Conservation (phyloP, 768 basidiomycete genomes). For the Nidularia sp. region DNA sequence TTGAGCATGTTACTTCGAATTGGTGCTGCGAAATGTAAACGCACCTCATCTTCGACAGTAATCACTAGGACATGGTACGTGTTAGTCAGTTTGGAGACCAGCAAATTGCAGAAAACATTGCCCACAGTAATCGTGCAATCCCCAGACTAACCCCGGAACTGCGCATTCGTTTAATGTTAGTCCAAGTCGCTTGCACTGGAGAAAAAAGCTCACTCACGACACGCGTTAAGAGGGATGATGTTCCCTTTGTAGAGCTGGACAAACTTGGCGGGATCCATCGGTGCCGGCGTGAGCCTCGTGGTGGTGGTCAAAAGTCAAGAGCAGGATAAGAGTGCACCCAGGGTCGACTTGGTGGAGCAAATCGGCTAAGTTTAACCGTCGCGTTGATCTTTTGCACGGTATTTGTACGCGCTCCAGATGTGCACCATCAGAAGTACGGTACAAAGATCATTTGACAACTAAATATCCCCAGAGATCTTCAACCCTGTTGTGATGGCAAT, state of each 20-base stretch:
- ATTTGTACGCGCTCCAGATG: too few relatives aligned
- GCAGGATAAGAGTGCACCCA: too few relatives aligned
- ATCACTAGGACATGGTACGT: constrained; percentile 12
- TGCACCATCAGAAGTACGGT: too few relatives aligned
- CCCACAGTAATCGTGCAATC: constrained; percentile 31
- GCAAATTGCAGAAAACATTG: background rate
- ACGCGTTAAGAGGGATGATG: constrained; percentile 13
- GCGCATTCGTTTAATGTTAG: background rate
- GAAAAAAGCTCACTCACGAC: constrained; percentile 5
- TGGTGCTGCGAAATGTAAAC: background rate
- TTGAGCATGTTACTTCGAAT: background rate
- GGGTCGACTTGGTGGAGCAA: too few relatives aligned
- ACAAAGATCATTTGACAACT: too few relatives aligned
- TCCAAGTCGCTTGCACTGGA: background rate
- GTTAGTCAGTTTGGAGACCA: background rate
- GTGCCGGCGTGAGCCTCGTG: too few relatives aligned
- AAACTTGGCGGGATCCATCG: background rate
- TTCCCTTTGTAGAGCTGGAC: constrained; percentile 7
- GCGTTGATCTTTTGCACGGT: too few relatives aligned
- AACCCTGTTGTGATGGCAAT: too few relatives aligned
- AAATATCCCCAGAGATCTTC: too few relatives aligned
- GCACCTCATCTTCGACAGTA: constrained; percentile 29
- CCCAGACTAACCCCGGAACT: constrained; percentile 27
- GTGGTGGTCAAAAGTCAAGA: too few relatives aligned
- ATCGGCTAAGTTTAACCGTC: too few relatives aligned